Percentiles rank a stretch among this genome's conserved stretches.
Conservation (phyloP, 306 rosid genomes). For the Corylus avellana region DNA sequence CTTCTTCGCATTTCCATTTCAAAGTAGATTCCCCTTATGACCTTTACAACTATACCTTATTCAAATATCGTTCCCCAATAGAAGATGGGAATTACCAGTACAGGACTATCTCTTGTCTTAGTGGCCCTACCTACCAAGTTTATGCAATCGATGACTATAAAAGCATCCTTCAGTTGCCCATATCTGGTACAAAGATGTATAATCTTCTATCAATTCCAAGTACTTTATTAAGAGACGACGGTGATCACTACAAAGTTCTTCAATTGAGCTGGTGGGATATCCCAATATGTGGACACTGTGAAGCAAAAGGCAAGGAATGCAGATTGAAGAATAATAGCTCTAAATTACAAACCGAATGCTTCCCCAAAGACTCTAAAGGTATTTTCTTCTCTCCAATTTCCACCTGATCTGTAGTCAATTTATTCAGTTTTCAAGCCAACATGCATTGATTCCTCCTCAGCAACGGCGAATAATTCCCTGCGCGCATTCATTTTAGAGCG, state of each 20-base stretch:
- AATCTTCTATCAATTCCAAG: conserved; percentile 13
- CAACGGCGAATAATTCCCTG: background rate
- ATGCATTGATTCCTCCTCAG: background rate
- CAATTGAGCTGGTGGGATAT: conserved; percentile 34
- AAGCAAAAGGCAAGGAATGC: conserved; percentile 31
- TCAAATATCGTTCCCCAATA: no score
- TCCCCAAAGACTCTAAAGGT: conserved; percentile 2
- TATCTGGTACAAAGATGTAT: conserved; percentile 36
- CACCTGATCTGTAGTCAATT: background rate
- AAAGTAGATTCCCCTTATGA: no score
- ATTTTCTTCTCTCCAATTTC: background rate
- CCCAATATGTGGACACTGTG: conserved; percentile 40
- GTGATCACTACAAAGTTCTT: background rate
- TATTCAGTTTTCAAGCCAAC: background rate
- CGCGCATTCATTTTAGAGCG: no score
- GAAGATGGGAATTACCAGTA: no score
- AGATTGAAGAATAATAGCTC: conserved; percentile 19
- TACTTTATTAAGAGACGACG: no score
- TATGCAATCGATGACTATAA: background rate
- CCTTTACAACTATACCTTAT: no score
- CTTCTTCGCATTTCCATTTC: conserved; percentile 24
- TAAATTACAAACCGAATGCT: conserved; percentile 19
- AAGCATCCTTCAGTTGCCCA: no score
- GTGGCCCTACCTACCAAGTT: conserved; percentile 1
- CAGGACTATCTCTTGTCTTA: conserved; percentile 11